Conservation (phyloP, 2,329 filamentous ascomycete genomes). For the Claviceps sp. region DNA sequence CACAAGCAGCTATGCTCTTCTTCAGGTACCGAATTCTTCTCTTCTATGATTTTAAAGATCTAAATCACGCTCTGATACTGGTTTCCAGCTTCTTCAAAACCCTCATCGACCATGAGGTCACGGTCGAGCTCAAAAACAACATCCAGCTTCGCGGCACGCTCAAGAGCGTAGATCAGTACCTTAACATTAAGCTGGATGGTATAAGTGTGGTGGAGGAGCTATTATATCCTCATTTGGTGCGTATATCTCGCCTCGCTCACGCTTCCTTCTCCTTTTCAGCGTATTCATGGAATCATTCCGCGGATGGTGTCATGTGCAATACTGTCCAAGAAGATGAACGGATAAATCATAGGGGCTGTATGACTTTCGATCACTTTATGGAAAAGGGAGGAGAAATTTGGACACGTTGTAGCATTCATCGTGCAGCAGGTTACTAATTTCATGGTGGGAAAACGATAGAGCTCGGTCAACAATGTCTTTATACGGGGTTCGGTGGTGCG, state of each 20-base stretch:
- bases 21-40: conserved; percentile 22
- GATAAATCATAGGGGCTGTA: too few species aligned
- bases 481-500: conserved; percentile 86
- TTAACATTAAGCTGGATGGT: conserved; percentile 98
- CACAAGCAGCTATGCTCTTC: conserved; percentile 26
- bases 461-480: conserved; percentile 87
- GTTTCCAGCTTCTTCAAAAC: conserved; percentile 85
- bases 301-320: too few species aligned
- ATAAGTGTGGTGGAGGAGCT: conserved; percentile 85
- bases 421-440: background rate
- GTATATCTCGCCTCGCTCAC: conserved; percentile 8
- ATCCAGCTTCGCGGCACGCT: conserved; percentile 91
- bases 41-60: background rate
- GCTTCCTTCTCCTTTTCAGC: too few species aligned
- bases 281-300: too few species aligned
- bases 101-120: conserved; percentile 92
- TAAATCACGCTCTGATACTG: too few species aligned
- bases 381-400: too few species aligned
- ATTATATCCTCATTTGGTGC: conserved; percentile 83
- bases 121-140: conserved; percentile 98
- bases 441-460: conserved; percentile 23
- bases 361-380: too few species aligned
- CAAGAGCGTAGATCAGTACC: conserved; percentile 96
- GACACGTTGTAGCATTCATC: too few species aligned
- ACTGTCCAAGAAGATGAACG: too few species aligned